A percentile compares a stretch with the other conserved stretches of the same genome.
These are phyloP conservation scores for Termitomyces titanicus DNA, from an alignment of 768 basidiomycete genomes.

Conservation along the genomic window DNA sequence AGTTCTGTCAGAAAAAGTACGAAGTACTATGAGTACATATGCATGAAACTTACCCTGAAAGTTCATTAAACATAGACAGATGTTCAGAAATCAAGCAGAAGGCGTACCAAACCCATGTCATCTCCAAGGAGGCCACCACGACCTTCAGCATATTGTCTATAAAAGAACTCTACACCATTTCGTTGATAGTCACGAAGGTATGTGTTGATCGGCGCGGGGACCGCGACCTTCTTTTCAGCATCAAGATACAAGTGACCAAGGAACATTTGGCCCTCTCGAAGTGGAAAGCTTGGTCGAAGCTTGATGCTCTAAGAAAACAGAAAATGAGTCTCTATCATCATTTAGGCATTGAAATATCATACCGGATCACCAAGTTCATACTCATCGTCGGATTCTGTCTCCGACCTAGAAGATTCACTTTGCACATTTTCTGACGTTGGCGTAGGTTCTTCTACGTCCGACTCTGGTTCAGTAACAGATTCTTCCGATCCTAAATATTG, in stretches of 20 bases:
- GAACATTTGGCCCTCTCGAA: constrained; percentile 36
- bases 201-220: constrained; percentile 74
- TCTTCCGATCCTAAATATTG: constrained; percentile 10
- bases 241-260: constrained; percentile 53
- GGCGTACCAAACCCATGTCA: constrained; percentile 83
- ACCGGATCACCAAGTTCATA: constrained; percentile 26
- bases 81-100: background rate
- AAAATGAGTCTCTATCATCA: background rate
- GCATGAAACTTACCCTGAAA: constrained; percentile 20
- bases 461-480: constrained; percentile 34
- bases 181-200: constrained; percentile 91
- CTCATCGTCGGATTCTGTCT: constrained; percentile 45
- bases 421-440: background rate
- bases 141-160: constrained; percentile 59
- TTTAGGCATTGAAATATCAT: background rate
- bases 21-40: background rate
- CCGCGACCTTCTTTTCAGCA: constrained; percentile 36
- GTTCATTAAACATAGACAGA: background rate
- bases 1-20: background rate
- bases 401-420: constrained; percentile 21
- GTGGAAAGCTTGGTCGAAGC: constrained; percentile 54
- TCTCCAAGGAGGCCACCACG: constrained; percentile 87
- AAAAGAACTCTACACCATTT: constrained; percentile 83
- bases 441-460: constrained; percentile 22
- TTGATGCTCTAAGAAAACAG: constrained; percentile 17